A percentile compares a stretch with the other conserved stretches of the same genome.
These are phyloP conservation scores for Jasminum sambac DNA, from an alignment of 257 asterid genomes.

Conservation along the genomic window DNA sequence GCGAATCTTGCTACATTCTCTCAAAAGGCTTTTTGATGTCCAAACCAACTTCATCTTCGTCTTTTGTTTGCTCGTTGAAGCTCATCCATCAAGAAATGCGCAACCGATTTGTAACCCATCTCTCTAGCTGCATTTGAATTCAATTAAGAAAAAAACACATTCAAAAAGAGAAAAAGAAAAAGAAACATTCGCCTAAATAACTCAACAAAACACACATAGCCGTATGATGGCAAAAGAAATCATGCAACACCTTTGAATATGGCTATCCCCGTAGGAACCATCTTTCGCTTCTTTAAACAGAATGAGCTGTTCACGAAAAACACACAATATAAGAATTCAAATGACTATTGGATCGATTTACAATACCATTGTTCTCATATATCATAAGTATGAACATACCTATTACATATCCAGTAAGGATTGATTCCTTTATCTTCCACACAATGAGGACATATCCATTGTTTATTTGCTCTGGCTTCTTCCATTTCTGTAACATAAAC, in stretches of 20 bases:
- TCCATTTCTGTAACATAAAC: slow-evolving; percentile 55
- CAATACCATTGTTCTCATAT: neutral
- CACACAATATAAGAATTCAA: slow-evolving; percentile 7
- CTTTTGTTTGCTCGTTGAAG: slow-evolving; percentile 45
- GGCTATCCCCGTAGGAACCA: slow-evolving; percentile 82
- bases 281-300: slow-evolving; percentile 68
- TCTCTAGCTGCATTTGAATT: slow-evolving; percentile 46
- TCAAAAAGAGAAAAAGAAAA: too few relatives aligned
- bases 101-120: slow-evolving; percentile 88
- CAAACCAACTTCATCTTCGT: slow-evolving; percentile 10
- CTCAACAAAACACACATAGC: neutral
- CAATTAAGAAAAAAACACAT: neutral
- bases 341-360: neutral
- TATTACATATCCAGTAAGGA: slow-evolving; percentile 89
- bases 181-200: neutral
- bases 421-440: slow-evolving; percentile 60
- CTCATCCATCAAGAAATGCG: slow-evolving; percentile 69
- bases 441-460: slow-evolving; percentile 83
- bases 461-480: slow-evolving; percentile 62
- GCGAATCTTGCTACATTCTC: neutral
- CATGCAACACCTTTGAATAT: slow-evolving; percentile 59
- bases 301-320: slow-evolving; percentile 58
- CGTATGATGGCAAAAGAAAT: neutral
- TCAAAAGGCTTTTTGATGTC: neutral
- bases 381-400: slow-evolving; percentile 37